Evolutionary conservation across 345 rosid genomes (phyloP).

Genomic region (Barbarea vulgaris): DNA sequence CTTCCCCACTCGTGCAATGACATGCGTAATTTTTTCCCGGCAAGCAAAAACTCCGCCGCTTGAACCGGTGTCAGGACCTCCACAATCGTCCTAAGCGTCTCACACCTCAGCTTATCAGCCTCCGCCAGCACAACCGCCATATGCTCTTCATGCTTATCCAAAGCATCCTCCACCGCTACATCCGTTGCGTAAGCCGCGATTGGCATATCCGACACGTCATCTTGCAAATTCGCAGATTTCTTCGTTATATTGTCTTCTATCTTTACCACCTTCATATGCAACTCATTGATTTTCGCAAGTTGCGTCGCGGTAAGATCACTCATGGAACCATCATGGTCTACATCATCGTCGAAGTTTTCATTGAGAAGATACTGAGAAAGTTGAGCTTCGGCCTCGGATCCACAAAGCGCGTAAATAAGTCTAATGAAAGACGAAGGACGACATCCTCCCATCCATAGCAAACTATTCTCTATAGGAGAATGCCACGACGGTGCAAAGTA

Average conservation of each 20-base stretch:
- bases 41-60: slow-evolving; percentile 47
- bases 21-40: slow-evolving; percentile 48
- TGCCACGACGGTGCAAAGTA: slow-evolving; percentile 49
- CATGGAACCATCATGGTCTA: slow-evolving; percentile 6
- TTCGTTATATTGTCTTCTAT: slow-evolving; percentile 43
- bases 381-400: slow-evolving; percentile 38
- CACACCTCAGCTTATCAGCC: slow-evolving; percentile 47
- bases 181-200: slow-evolving; percentile 32
- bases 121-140: slow-evolving; percentile 39
- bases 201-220: slow-evolving; percentile 49
- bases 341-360: neutral
- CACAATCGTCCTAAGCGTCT: slow-evolving; percentile 40
- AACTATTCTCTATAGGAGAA: slow-evolving; percentile 50
- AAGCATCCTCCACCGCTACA: slow-evolving; percentile 26
- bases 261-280: slow-evolving; percentile 39
- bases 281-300: slow-evolving; percentile 35
- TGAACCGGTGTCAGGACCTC: slow-evolving; percentile 44
- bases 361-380: slow-evolving; percentile 19
- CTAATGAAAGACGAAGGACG: slow-evolving; percentile 51
- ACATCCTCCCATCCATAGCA: slow-evolving; percentile 57
- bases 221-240: slow-evolving; percentile 47
- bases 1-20: slow-evolving; percentile 50
- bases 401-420: slow-evolving; percentile 39
- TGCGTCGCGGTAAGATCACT: slow-evolving; percentile 41
- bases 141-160: slow-evolving; percentile 34